These are phyloP conservation scores for Fomitiporia mediterranea DNA, from an alignment of 1,284 basidiomycete species.

Conservation along the genomic window DNA sequence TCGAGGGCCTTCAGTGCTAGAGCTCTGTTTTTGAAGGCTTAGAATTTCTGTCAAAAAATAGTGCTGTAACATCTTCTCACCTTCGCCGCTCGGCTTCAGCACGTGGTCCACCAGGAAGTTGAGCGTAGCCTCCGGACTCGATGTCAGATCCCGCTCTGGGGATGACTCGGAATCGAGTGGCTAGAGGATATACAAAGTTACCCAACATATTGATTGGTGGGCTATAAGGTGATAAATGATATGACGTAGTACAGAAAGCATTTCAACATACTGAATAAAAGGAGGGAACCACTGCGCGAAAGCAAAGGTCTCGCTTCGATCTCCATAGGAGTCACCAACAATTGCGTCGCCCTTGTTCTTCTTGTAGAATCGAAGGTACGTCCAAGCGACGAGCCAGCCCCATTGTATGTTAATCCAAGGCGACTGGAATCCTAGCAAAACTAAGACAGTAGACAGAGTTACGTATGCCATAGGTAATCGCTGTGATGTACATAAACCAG, in stretches of 20 bases:
- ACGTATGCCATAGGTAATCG: constrained; percentile 92
- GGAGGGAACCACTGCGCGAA: constrained; percentile 97
- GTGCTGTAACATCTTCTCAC: constrained; percentile 38
- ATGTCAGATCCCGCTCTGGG: constrained; percentile 60
- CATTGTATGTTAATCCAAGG: constrained; percentile 98
- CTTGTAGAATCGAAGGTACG: constrained; percentile 97
- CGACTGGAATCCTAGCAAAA: constrained; percentile 83
- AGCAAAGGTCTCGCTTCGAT: constrained; percentile 95
- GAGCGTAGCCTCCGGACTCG: constrained; percentile 69
- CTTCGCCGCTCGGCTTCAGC: constrained; percentile 92
- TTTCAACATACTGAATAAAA: constrained; percentile 72
- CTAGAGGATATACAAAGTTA: constrained; percentile 64
- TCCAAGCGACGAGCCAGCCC: constrained; percentile 94
- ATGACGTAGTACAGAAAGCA: constrained; percentile 44
- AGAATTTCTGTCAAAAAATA: background rate
- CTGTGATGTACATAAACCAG: constrained; percentile 36
- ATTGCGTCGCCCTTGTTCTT: constrained; percentile 59
- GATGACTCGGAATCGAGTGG: constrained; percentile 78
- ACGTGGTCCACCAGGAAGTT: constrained; percentile 78
- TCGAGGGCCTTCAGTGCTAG: constrained; percentile 96
- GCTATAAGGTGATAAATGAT: constrained; percentile 40
- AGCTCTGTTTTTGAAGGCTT: constrained; percentile 47
- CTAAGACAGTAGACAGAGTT: constrained; percentile 85
- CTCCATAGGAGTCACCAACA: constrained; percentile 70
- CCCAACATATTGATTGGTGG: constrained; percentile 64